Conservation (phyloP, 441 rosid genomes). For the Pelargonium australe region DNA sequence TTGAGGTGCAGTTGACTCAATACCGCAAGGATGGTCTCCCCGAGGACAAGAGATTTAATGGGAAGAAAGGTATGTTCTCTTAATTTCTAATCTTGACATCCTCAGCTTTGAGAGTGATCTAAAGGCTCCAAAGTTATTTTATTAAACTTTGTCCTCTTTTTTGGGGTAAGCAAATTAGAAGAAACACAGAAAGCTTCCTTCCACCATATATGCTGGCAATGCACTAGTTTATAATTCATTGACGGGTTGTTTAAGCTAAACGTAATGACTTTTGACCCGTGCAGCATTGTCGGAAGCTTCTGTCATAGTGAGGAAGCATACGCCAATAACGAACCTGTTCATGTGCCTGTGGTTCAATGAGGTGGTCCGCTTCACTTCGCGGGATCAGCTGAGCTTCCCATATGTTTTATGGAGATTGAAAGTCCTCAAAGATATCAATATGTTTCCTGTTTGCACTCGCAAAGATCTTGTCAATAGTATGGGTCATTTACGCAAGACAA, state of each 20-base stretch:
- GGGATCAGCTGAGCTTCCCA: conserved; percentile 96
- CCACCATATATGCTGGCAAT: not conserved
- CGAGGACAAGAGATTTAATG: conserved; percentile 66
- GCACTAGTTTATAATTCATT: no score
- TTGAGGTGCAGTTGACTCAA: conserved; percentile 66
- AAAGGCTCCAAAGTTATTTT: no score
- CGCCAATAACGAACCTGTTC: conserved; percentile 59
- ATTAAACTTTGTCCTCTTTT: no score
- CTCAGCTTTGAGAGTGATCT: no score
- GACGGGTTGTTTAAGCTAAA: no score
- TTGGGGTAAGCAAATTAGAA: not conserved
- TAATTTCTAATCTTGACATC: not conserved
- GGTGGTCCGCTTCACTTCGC: conserved; percentile 90
- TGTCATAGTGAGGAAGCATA: conserved; percentile 82
- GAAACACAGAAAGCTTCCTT: not conserved
- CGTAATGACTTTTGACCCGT: conserved; percentile 1
- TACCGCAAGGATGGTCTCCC: conserved; percentile 73
- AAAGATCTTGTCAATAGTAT: conserved; percentile 90
- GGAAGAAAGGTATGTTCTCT: conserved; percentile 59
- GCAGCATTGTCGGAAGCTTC: conserved; percentile 92
- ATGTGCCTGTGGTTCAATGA: conserved; percentile 99
- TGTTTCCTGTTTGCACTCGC: conserved; percentile 82
- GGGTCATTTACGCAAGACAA: conserved; percentile 86
- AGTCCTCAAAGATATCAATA: conserved; percentile 58
- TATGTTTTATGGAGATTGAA: conserved; percentile 82